Evolutionary conservation across 2,329 filamentous ascomycete genomes (phyloP).

Genomic region (Fusarium burgessii): DNA sequence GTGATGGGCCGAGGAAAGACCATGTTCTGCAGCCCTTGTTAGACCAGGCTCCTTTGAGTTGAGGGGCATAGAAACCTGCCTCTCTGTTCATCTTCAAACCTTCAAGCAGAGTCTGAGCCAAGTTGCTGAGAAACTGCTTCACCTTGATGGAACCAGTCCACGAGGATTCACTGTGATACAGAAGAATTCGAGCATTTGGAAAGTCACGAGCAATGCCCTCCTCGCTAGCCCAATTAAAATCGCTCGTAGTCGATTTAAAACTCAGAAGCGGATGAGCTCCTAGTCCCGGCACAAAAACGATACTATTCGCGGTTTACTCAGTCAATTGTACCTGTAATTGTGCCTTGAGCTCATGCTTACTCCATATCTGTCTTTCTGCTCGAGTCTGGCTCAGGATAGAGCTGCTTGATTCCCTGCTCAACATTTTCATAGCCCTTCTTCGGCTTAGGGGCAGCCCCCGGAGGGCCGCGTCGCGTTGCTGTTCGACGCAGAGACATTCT

Average conservation of each 20-base stretch:
- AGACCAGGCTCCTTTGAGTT: not conserved
- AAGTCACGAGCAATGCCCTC: conserved; percentile 53
- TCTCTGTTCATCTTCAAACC: conserved; percentile 52
- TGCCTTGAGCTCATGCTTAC: conserved; percentile 11
- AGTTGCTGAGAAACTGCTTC: conserved; percentile 56
- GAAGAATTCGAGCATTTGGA: conserved; percentile 54
- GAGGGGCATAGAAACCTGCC: conserved; percentile 31
- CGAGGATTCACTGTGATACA: conserved; percentile 58
- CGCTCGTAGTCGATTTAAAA: conserved; percentile 52
- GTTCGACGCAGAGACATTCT: conserved; percentile 30
- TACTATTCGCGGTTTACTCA: conserved; percentile 40
- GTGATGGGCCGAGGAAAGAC: conserved; percentile 53
- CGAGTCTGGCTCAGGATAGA: conserved; percentile 50
- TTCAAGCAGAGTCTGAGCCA: conserved; percentile 54
- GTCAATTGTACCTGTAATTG: fast-evolving
- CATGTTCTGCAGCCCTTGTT: not conserved
- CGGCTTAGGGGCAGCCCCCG: conserved; percentile 24
- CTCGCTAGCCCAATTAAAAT: conserved; percentile 57
- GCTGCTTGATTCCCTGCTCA: conserved; percentile 55
- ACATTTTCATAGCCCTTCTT: conserved; percentile 53
- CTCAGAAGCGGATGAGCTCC: conserved; percentile 55
- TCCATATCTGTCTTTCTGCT: conserved; percentile 52
- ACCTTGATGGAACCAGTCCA: conserved; percentile 56
- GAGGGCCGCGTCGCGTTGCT: conserved; percentile 41
- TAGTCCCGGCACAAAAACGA: conserved; percentile 57